Conservation (phyloP, 2,329 filamentous ascomycete species). For the Botrytis galanthina region DNA sequence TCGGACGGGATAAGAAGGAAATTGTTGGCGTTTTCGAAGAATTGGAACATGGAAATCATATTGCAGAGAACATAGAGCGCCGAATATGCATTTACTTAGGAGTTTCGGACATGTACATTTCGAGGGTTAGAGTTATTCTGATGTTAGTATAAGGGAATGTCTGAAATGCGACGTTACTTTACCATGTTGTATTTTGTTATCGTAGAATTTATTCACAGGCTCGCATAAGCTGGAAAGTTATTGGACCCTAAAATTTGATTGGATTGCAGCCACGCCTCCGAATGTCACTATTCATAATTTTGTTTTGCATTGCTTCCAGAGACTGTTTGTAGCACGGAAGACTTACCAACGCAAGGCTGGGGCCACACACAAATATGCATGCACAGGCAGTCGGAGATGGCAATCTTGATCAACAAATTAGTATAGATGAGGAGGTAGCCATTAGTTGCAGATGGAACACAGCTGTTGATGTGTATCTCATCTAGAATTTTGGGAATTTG, state of each 20-base stretch:
- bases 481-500: background rate
- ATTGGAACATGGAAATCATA: constrained; percentile 35
- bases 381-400: background rate
- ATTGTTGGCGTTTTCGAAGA: constrained; percentile 44
- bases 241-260: background rate
- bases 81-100: constrained; percentile 43
- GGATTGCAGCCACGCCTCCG: background rate
- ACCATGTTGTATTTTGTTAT: background rate
- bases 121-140: background rate
- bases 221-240: background rate
- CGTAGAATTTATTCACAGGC: background rate
- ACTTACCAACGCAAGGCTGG: background rate
- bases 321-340: background rate
- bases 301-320: background rate
- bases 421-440: background rate
- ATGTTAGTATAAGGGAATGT: background rate
- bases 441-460: background rate
- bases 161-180: background rate
- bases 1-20: constrained; percentile 55
- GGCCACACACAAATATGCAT: background rate
- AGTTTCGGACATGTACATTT: background rate
- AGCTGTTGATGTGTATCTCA: background rate
- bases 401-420: background rate
- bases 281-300: background rate
- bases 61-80: constrained; percentile 19